Evolutionary conservation across 148 eudicot genomes (phyloP).

Genomic region (Spergularia bocconei): DNA sequence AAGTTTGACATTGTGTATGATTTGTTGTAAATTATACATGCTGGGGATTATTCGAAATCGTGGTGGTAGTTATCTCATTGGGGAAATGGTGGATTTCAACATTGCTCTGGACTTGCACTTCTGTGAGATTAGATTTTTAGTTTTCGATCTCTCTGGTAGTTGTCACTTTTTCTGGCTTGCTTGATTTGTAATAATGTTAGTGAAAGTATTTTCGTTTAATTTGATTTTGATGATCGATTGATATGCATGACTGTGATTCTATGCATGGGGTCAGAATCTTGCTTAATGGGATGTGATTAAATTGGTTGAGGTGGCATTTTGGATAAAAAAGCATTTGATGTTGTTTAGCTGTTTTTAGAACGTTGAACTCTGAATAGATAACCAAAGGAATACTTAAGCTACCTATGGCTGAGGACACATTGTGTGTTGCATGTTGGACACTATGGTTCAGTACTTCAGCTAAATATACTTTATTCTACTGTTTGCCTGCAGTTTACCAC

Average conservation of each 20-base stretch:
- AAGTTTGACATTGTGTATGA: not conserved
- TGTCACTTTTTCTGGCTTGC: not conserved
- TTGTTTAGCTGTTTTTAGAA: too few species aligned
- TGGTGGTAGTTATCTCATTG: not conserved
- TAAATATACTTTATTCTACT: not conserved
- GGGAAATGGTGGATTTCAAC: not conserved
- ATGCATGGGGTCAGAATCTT: not conserved
- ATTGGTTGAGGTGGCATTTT: not conserved
- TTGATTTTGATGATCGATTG: not conserved
- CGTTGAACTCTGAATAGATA: not conserved
- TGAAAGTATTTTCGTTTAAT: not conserved
- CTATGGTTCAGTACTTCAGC: not conserved
- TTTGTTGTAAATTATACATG: not conserved
- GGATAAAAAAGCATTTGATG: too few species aligned
- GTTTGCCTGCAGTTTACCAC: conserved; percentile 48
- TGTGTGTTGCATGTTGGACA: not conserved
- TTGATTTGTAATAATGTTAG: not conserved
- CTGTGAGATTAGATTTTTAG: not conserved
- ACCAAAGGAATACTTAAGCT: not conserved
- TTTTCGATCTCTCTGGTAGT: not conserved
- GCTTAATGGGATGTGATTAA: not conserved
- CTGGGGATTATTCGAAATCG: not conserved
- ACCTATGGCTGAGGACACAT: not conserved
- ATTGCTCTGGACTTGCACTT: not conserved
- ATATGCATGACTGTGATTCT: not conserved